Base-by-base conservation (phyloP, 2,329 filamentous ascomycete genomes). In the Fusarium sp. region DNA sequence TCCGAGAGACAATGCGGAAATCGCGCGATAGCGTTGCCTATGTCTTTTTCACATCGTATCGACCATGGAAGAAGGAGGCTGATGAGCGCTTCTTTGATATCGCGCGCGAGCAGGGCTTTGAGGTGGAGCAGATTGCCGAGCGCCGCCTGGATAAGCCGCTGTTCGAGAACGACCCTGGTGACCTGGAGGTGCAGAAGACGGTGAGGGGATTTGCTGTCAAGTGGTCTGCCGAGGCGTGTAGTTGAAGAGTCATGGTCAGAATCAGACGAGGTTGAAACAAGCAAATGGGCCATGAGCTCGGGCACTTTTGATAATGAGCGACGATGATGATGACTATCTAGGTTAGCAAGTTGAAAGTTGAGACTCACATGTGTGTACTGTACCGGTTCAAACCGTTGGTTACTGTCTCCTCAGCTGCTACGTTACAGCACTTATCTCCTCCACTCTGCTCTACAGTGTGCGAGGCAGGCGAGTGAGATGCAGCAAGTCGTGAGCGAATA, bases 41-140 rank as follows among this genome's bases (percentile, higher is more conserved):
- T 77, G 95, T 98, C 9, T 97, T 98, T 82, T 98, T 98, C 85
- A 97, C 95, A 0, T 95, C 94, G 22, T 98, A 98, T 84, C 88
- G 97, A 72, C 95, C 96, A 2, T 98, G 95, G 95, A 86, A 98
- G 79, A 87, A 93, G 78, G 89, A 95, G 72, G 93, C 95, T 82
- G 97, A 98, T 79, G 86, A 97, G 81, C 90, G 89, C 5, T 98
- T 98, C 85, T 98, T 98, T 80, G 93, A 95, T 58, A 79, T 95
- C 66, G 94, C 92, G 6, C 86, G 90, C 68, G 89, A 90, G 61
- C 87, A 86, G 58, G 95, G 95, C 0, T 93, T 98, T 70, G 83
- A 84, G 17, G 95, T 98, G 4, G 91, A 92, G 73, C 94, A 96
- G 85, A 87, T 97, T 37, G 86, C 95, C 57, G 94, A 98, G 83